Evolutionary conservation across 2,329 filamentous ascomycete genomes (phyloP), one percentile per base, ranked within the genome.

Genomic region (Chrysosphaeria jannelii): DNA sequence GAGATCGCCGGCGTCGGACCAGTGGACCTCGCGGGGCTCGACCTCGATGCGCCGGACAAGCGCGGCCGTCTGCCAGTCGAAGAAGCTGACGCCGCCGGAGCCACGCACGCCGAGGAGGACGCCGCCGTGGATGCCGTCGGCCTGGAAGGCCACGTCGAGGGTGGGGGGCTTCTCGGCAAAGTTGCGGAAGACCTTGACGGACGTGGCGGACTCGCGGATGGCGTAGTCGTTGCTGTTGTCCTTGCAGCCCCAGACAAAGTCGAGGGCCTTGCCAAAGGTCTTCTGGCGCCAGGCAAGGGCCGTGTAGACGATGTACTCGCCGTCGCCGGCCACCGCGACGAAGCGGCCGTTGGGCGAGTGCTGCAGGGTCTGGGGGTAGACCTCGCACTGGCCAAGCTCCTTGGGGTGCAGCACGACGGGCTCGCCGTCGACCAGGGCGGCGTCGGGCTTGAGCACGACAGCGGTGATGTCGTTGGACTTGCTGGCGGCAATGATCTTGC

Each of bases 151-250:
- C 25, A 93, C 76, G 40, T 97, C 81, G 15, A 97, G 53, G 7
- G 78, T 76, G 27, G 74, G 75, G 14, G 57, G 49, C 47, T 88
- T 81, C 44, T 93, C 85, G 34, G 79, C 69, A 50, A 97, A 93
- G 47, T 93, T 93, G 47, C 85, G 81, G 57, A 85, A 93, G 17
- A 93, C 65, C 53, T 91, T 91, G 37, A 97, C 78, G 37, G 72
- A 89, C 23, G 81, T 90, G 14, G 71, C 50, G 4, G 79, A 91
- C 46, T 97, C 85, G 17, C 85, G 69, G 35, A 97, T 93, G 19
- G 85, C 85, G 39, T 89, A 93, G 43, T 97, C 85, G 43, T 91
- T 93, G 49, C 76, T 89, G 47, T 91, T 90, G 28, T 91, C 81
- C 46, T 90, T 91, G 21, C 74, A 75, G 0, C 71, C 81, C 85